These are phyloP conservation scores for Boletus pseudopeckii DNA, from an alignment of 768 basidiomycete species.

Conservation along the genomic window DNA sequence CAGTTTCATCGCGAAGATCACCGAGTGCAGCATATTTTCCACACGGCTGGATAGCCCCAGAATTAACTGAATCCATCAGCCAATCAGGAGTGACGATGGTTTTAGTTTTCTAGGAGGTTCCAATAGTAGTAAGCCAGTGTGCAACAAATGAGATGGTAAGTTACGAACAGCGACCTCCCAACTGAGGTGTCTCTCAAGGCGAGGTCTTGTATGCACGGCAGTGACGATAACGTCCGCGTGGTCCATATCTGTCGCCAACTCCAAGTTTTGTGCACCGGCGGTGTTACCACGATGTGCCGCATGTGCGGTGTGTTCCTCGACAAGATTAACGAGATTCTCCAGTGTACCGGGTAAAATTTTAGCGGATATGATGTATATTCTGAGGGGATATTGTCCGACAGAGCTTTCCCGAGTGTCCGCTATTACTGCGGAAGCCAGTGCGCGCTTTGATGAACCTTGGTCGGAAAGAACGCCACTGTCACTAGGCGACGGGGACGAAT, in stretches of 20 bases:
- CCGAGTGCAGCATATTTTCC: slow-evolving; percentile 59
- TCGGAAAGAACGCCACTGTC: neutral
- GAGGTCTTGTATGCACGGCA: slow-evolving; percentile 57
- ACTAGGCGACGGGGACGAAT: slow-evolving; percentile 1
- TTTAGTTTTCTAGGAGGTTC: slow-evolving; percentile 51
- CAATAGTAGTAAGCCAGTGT: slow-evolving; percentile 1
- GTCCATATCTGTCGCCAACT: slow-evolving; percentile 38
- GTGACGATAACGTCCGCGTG: slow-evolving; percentile 69
- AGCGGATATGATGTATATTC: slow-evolving; percentile 31
- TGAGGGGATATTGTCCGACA: slow-evolving; percentile 9
- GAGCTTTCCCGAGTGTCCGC: slow-evolving; percentile 3
- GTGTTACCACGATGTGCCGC: neutral
- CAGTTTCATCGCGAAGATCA: slow-evolving; percentile 47
- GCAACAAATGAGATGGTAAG: neutral
- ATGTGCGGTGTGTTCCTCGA: slow-evolving; percentile 18
- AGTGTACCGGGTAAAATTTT: slow-evolving; percentile 28
- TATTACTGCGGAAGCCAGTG: neutral
- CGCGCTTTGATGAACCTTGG: slow-evolving; percentile 13
- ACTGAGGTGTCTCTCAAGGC: slow-evolving; percentile 66
- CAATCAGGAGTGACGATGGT: slow-evolving; percentile 69
- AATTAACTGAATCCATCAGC: slow-evolving; percentile 56
- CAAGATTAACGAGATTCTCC: slow-evolving; percentile 24
- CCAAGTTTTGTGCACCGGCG: slow-evolving; percentile 18
- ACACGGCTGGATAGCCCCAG: slow-evolving; percentile 45
- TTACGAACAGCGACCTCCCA: slow-evolving; percentile 62